Base-by-base conservation (phyloP, 345 rosid genomes). In the Anastatica hierochuntica region DNA sequence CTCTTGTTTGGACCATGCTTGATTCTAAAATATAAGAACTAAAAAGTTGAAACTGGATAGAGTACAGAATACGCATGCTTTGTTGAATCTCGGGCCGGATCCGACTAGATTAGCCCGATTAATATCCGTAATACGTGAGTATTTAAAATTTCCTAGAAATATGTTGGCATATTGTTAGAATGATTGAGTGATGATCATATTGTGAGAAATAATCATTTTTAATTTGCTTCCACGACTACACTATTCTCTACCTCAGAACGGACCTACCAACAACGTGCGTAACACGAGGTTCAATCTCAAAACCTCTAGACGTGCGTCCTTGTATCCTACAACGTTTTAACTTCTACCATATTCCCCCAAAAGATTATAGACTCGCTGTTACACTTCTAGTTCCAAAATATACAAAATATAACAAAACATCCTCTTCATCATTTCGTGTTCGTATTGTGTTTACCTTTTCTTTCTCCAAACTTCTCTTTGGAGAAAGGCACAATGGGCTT, bases 261-360 rank as follows among this genome's bases (percentile, higher is more conserved):
- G n/a, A n/a, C n/a, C n/a, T n/a, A 56, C 8, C 53, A 3, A 64
- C 62, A 64, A 64, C 69, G 69, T 64, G 69, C 62, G 17, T 64
- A 20, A 13, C 69, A 56, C 69, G 44, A 56, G 38, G 45, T 16
- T 20, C 31, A 23, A 8, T 54, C 43, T 15, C 27, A 54, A 46
- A 63, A 23, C 56, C 39, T 40, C 44, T 56, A 56, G 56, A 56
- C 69, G 69, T 64, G 69, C 62, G 35, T 64, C 69, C 56, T 30
- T 47, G 56, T 55, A 47, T 30, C 43, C 36, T 31, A 56, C 69
- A 55, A 64, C 51, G 56, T 48, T 64, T 30, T 16, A 55, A 15
- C 36, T 55, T 11, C 6, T 3, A 64, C 12, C 47, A 29, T 29
- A 5, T 11, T 39, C 56, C 12, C n/a, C n/a, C n/a, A n/a, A 27